A percentile compares a stretch with the other conserved stretches of the same genome.
Evolutionary conservation across 495 filamentous ascomycete genomes (phyloP).

Genomic region (Umbilicaria muhlenbergii): DNA sequence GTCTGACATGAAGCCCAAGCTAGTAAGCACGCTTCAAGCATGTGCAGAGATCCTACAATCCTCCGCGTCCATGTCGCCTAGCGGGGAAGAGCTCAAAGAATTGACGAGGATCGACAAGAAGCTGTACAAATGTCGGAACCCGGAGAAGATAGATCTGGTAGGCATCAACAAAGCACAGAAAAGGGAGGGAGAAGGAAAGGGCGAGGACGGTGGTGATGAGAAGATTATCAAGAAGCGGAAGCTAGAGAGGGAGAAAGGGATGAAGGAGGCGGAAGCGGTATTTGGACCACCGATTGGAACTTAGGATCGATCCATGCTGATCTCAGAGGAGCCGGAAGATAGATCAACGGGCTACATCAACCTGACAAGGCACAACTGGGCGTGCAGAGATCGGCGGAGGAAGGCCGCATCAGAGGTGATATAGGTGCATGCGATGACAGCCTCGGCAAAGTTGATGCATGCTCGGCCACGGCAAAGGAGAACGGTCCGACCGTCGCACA

Average conservation of each 20-base stretch:
- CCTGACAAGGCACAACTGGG: no score
- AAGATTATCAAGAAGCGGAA: constrained; percentile 43
- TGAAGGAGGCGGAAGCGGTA: constrained; percentile 36
- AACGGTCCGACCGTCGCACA: no score
- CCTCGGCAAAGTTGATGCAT: no score
- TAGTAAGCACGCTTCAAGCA: constrained; percentile 24
- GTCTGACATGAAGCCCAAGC: constrained; percentile 21
- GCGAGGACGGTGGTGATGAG: constrained; percentile 10
- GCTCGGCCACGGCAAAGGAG: no score
- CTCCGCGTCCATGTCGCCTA: constrained; percentile 24
- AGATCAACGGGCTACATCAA: no score
- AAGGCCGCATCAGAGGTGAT: no score
- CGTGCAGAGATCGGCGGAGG: no score
- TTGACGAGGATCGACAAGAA: constrained; percentile 53
- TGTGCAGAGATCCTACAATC: constrained; percentile 29
- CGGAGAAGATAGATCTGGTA: constrained; percentile 34
- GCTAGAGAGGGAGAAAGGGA: constrained; percentile 29
- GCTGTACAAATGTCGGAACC: constrained; percentile 64
- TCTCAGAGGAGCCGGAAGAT: no score
- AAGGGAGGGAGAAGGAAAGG: constrained; percentile 16
- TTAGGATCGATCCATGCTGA: background rate
- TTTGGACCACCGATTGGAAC: constrained; percentile 11
- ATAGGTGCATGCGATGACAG: no score
- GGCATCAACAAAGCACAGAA: constrained; percentile 25
- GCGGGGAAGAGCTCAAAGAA: constrained; percentile 28